These are phyloP conservation scores for Heterobasidion parviporum DNA, from an alignment of 1,284 basidiomycete species.

Conservation along the genomic window DNA sequence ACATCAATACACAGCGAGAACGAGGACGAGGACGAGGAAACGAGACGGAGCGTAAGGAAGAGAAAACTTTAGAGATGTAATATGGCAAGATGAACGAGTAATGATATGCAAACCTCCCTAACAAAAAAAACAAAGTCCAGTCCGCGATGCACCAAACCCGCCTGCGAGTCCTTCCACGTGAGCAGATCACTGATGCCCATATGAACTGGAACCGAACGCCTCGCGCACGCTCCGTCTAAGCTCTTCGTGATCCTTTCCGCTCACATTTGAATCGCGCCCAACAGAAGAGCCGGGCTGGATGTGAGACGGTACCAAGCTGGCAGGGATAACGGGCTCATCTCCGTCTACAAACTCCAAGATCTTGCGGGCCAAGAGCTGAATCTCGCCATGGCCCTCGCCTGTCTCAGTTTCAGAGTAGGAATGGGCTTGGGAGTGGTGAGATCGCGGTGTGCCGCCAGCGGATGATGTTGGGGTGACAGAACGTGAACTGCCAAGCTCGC, in stretches of 20 bases:
- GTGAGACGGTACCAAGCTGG: conserved; percentile 56
- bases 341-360: conserved; percentile 83
- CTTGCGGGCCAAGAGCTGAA: conserved; percentile 74
- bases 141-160: too few relatives aligned
- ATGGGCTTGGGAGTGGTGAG: conserved; percentile 59
- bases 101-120: not conserved
- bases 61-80: not conserved
- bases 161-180: too few relatives aligned
- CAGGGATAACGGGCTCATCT: conserved; percentile 50
- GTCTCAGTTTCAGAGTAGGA: conserved; percentile 78
- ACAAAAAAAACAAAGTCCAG: not conserved
- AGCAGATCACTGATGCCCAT: conserved; percentile 12
- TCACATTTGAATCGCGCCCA: conserved; percentile 40
- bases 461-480: conserved; percentile 67
- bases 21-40: too few relatives aligned
- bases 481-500: conserved; percentile 69
- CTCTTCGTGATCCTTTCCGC: conserved; percentile 63
- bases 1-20: too few relatives aligned
- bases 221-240: conserved; percentile 72
- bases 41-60: too few relatives aligned
- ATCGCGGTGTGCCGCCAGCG: conserved; percentile 60
- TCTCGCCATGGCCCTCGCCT: conserved; percentile 80
- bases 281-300: conserved; percentile 49
- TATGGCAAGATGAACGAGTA: not conserved
- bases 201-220: conserved; percentile 42